Conservation (phyloP, 2,329 filamentous ascomycete genomes). For the Verticillium tricorpus region DNA sequence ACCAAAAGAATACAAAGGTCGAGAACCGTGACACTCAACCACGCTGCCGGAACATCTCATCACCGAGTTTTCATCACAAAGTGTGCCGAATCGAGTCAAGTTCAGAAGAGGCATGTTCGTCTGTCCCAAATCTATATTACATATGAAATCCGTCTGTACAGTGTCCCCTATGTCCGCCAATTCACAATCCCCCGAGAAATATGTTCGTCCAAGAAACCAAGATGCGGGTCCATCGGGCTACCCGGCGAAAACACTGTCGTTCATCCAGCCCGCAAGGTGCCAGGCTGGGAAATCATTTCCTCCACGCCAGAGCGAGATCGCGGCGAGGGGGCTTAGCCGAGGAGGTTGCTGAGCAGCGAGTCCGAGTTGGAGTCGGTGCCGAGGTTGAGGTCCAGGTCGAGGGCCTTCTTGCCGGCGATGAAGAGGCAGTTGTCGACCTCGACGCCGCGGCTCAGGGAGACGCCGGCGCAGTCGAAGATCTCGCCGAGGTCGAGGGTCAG, state of each 20-base stretch:
- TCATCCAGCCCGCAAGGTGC: not conserved
- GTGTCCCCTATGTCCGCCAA: not conserved
- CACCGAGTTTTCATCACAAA: too few relatives aligned
- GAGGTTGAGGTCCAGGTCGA: constrained; percentile 3
- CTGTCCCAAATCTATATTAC: not conserved
- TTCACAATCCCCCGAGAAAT: not conserved
- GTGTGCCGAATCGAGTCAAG: not conserved
- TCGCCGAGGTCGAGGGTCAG: not conserved
- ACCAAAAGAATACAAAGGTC: too few relatives aligned
- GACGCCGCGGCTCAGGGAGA: not conserved
- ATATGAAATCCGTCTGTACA: not conserved
- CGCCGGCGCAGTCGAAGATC: constrained; percentile 1
- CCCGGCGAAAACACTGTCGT: not conserved
- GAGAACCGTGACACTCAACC: too few relatives aligned
- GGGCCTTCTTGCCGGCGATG: not conserved
- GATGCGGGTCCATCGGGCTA: not conserved
- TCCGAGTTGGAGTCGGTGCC: not conserved
- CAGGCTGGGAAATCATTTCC: not conserved
- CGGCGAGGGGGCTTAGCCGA: not conserved
- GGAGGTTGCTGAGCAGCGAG: not conserved
- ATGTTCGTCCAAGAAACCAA: not conserved
- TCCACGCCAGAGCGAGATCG: not conserved
- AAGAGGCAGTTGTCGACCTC: constrained; percentile 4
- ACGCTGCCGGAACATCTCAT: too few relatives aligned
- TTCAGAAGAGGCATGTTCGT: not conserved